phyloP scores from a whole-genome alignment of 179 eudicot genomes.

The Beta corolliflora region DNA sequence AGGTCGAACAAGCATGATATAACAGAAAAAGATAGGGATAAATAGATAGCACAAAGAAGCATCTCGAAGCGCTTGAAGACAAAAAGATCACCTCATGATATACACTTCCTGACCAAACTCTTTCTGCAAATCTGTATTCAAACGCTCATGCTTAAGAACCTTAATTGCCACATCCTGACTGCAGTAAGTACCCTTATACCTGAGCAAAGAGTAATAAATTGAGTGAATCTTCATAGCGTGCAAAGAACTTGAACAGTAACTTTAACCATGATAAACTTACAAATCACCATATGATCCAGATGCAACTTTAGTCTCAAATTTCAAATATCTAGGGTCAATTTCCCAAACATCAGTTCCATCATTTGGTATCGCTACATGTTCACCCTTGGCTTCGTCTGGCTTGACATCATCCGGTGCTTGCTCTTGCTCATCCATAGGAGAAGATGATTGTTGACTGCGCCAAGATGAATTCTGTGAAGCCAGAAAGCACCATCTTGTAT shows the following conservation, averaged over 20 bases:
- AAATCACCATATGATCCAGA: conserved; percentile 98
- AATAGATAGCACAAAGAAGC: neutral
- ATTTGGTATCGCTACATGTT: conserved; percentile 70
- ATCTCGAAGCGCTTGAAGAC: conserved; percentile 4
- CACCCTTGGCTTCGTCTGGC: conserved; percentile 41
- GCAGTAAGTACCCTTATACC: conserved; percentile 85
- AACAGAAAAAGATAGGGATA: neutral
- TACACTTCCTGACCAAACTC: conserved; percentile 97
- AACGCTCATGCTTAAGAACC: conserved; percentile 80
- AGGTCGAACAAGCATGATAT: neutral
- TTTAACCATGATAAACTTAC: conserved; percentile 51
- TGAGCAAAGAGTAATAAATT: conserved; percentile 30
- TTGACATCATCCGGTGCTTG: conserved; percentile 42
- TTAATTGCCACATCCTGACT: conserved; percentile 98
- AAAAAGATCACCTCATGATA: conserved; percentile 72
- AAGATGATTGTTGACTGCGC: conserved; percentile 55
- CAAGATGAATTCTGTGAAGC: conserved; percentile 66
- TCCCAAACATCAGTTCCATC: conserved; percentile 99
- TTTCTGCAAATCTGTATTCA: conserved; percentile 71
- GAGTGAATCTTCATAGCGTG: conserved; percentile 1
- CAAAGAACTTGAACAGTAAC: neutral
- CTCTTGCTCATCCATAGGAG: conserved; percentile 51
- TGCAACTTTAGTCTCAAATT: conserved; percentile 81
- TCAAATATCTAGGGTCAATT: conserved; percentile 77
- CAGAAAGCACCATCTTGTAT: conserved; percentile 14